Base-by-base conservation (phyloP, 2,329 filamentous ascomycete genomes). In the Fusarium dlaminii region DNA sequence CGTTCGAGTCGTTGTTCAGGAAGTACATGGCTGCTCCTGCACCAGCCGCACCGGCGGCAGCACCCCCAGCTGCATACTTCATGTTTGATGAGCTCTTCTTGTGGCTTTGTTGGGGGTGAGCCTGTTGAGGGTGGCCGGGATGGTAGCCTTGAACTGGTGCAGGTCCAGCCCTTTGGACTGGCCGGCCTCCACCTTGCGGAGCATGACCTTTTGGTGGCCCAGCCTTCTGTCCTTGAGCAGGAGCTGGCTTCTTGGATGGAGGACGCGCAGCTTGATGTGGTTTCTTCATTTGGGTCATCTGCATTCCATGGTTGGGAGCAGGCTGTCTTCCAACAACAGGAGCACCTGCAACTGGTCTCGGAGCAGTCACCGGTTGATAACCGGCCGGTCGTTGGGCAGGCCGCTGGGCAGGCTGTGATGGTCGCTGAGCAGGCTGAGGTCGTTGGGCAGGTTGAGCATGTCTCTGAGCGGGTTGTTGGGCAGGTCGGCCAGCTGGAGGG, bases 271-370 rank as follows among this genome's bases (percentile, higher is more conserved):
- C 65, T 45, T 72, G 63, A 34, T 72, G 70, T 2, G 49, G 29
- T 13, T 51, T 56, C 15, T 40, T 57, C 32, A 61, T 70, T 6
- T 72, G 58, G 20, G 66, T 27, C 65, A 70, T 73, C 27, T 70
- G 70, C 70, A 72, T 72, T 9, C 70, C 65, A 9, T 70, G 49
- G 0, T 30, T 61, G 8, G 65, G 54, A 3, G 15, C 27, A 8
- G 70, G 70, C 24, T 72, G 70, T 34, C 46, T 66, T n/a, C 66
- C 60, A 13, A 72, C 70, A 6, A 70, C 37, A 14, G 40, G 55
- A n/a, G 32, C 30, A 22, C 30, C 45, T 1, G 70, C 56, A 22
- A 60, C 42, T 17, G 65, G 58, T 15, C 46, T 70, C 12, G 70
- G 70, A 10, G 65, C 49, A 48, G 65, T 27, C 18, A 61, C 59